Conservation (phyloP, 2,329 filamentous ascomycete species). For the Basipetospora sp. region DNA sequence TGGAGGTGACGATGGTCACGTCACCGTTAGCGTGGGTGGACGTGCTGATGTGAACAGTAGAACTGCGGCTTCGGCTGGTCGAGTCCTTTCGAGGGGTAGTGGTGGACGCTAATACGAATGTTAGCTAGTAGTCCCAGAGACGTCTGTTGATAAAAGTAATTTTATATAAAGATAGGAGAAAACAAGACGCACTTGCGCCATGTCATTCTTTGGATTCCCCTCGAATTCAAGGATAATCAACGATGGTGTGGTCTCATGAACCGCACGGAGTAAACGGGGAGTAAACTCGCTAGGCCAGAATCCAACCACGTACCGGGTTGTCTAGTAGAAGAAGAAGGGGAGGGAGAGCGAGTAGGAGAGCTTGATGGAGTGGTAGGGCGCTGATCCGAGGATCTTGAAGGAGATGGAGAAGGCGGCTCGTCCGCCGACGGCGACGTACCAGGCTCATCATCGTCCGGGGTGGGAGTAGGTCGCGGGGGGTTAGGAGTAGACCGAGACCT, state of each 20-base stretch:
- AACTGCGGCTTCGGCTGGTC: constrained; percentile 16
- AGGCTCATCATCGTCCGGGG: constrained; percentile 7
- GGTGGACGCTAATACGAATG: background rate
- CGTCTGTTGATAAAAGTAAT: too few relatives aligned
- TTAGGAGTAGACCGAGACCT: constrained; percentile 7
- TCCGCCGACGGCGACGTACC: constrained; percentile 9
- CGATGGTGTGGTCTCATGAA: too few relatives aligned
- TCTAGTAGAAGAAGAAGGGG: constrained; percentile 11
- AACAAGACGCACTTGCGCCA: too few relatives aligned
- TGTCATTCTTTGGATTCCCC: too few relatives aligned
- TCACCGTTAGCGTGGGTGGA: constrained; percentile 30
- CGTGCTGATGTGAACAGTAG: constrained; percentile 27
- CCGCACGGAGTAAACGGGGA: too few relatives aligned
- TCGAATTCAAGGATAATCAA: too few relatives aligned
- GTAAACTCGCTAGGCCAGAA: background rate
- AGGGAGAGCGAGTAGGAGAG: constrained; percentile 14
- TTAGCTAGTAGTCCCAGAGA: too few relatives aligned
- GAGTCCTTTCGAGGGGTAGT: constrained; percentile 18
- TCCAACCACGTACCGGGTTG: constrained; percentile 3
- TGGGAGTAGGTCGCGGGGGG: constrained; percentile 4
- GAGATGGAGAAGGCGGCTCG: constrained; percentile 13
- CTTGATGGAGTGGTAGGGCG: constrained; percentile 2
- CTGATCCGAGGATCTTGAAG: too few relatives aligned
- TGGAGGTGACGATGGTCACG: constrained; percentile 32
- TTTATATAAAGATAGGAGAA: too few relatives aligned